phyloP scores from a whole-genome alignment of 2,329 filamentous ascomycete genomes.

The Zasmidium citrigriseum region DNA sequence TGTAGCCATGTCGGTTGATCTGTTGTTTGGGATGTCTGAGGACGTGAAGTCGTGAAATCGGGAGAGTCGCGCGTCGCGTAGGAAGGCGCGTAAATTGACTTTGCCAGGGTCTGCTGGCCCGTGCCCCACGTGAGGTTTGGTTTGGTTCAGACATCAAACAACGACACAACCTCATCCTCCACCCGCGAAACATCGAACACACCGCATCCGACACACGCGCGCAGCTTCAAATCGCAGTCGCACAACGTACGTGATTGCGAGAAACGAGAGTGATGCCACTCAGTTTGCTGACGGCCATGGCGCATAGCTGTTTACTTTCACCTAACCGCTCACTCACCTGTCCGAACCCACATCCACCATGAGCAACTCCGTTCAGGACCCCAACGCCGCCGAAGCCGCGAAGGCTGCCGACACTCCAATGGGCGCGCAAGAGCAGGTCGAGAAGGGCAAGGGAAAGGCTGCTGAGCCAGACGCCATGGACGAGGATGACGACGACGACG shows the following conservation, averaged over 20 bases:
- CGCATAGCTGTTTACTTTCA: neutral
- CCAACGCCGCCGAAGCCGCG: slow-evolving; percentile 22
- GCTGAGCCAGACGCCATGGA: slow-evolving; percentile 57
- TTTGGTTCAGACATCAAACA: neutral
- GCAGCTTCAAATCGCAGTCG: neutral
- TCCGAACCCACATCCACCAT: slow-evolving; percentile 21
- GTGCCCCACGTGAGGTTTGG: neutral
- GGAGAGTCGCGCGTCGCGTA: no score
- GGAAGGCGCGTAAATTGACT: neutral
- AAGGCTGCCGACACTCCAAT: slow-evolving; percentile 38
- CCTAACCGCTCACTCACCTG: neutral
- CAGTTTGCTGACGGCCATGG: neutral
- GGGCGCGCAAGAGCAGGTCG: slow-evolving; percentile 46
- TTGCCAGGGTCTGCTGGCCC: neutral
- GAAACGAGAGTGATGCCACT: neutral
- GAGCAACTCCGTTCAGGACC: slow-evolving; percentile 30
- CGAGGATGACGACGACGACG: slow-evolving; percentile 46
- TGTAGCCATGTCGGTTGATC: slow-evolving; percentile 29
- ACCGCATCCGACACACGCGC: neutral
- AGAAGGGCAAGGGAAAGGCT: slow-evolving; percentile 90
- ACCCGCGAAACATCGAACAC: neutral
- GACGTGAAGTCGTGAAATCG: slow-evolving; percentile 2
- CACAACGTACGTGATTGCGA: neutral
- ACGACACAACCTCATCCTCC: neutral
- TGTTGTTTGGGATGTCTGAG: neutral